Base-by-base conservation (phyloP, 192 early-diverging fungal genomes). In the Podila epicladia region DNA sequence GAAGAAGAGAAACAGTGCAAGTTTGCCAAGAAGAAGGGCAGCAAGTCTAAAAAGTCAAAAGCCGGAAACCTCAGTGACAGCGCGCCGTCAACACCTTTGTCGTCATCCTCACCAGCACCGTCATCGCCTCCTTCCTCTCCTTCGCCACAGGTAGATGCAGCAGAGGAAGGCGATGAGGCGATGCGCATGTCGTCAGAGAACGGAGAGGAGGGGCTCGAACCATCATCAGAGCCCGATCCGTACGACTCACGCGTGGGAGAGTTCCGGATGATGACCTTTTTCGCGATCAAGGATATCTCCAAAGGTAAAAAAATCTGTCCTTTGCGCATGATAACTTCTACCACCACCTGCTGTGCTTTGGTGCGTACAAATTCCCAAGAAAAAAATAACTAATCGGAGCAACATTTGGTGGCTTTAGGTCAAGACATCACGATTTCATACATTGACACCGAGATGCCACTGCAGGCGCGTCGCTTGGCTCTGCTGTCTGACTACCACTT, bases 401-500 rank as follows among this genome's bases (percentile, higher is more conserved):
- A 80, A 13, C 65, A 67, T 31, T 65, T 32, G 51, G 49, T 82
- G 26, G 26, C 33, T 55, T 50, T 45, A 65, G 86, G 77, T 63
- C 85, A 89, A 64, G 83, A 86, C 24, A 64, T 93, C 48, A 91
- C 86, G 2, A 93, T 93, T 58, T 87, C 89, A 15, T 93, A 93
- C 73, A 91, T 92, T 50, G 90, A 92, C 72, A 84, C 84, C 19
- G 83, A 90, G 32, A 71, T 86, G 50, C 90, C 91, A 3, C 70
- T 92, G 17, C 70, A 87, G 19, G 85, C 86, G 37, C 87, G 92
- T 3, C 87, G 90, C 9, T 51, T 82, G 2, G 75, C 60, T 26
- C 73, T 93, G 29, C 35, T 79, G 51, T 73, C 80, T 13, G 91
- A 92, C 48, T 93, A 93, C 69, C 90, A 84, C 64, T 93, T 93